A percentile compares a stretch with the other conserved stretches of the same genome.
phyloP scores from a whole-genome alignment of 2,329 filamentous ascomycete genomes.

The Fusarium redolens region DNA sequence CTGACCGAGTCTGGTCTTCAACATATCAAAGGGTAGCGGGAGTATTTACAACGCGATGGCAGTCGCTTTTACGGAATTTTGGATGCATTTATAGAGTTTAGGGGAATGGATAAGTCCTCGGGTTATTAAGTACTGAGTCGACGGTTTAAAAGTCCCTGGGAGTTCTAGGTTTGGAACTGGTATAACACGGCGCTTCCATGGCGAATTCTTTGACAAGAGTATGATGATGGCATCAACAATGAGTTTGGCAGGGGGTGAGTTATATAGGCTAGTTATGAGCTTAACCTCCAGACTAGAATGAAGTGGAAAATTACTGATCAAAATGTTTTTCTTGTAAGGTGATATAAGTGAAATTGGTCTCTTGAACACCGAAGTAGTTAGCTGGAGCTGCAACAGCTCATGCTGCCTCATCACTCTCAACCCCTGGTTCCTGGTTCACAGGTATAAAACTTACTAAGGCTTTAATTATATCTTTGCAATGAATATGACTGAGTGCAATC shows the following conservation, averaged over 20 bases:
- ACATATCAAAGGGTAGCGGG: conserved; percentile 25
- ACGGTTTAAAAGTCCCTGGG: conserved; percentile 13
- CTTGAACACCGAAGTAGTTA: not conserved
- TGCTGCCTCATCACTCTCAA: not conserved
- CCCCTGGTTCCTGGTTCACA: not conserved
- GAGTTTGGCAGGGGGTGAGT: not conserved
- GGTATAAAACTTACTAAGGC: too few species aligned
- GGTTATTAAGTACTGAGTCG: conserved; percentile 8
- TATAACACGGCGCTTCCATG: conserved; percentile 8
- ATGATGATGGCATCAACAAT: not conserved
- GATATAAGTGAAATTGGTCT: not conserved
- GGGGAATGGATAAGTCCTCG: not conserved
- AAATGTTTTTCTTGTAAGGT: not conserved
- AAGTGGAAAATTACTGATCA: not conserved
- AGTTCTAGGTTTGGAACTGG: conserved; percentile 23
- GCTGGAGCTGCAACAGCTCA: not conserved
- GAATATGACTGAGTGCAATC: not conserved
- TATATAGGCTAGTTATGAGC: conserved; percentile 8
- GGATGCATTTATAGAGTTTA: conserved; percentile 19
- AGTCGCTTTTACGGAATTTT: not conserved
- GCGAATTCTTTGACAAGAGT: conserved; percentile 13
- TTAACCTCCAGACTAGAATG: conserved; percentile 1
- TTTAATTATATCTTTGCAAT: accelerated
- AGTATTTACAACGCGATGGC: conserved; percentile 7
- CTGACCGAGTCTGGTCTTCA: not conserved